Evolutionary conservation across 129 eudicot species (phyloP), one percentile per base, ranked within the genome.

Genomic region (Centaurea solstitialis): DNA sequence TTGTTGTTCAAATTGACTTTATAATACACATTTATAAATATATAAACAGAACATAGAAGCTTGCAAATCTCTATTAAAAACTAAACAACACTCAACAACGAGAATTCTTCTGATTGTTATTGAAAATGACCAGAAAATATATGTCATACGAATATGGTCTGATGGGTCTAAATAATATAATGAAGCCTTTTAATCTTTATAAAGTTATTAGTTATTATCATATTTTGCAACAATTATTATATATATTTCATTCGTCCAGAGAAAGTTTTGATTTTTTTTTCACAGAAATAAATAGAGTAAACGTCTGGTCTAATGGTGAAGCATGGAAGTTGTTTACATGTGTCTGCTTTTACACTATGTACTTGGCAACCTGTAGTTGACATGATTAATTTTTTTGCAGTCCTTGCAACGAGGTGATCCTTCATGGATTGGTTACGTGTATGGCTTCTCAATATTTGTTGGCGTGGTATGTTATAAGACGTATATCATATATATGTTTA

Each of bases 331-430:
- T 50, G 62, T 50, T 50, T 50, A 50, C 62, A 20, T 21, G 28
- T 62, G 12, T 43, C 12, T 21, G 68, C 28, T 62, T 20, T 62
- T 62, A 62, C 4, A 26, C 9, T 20, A 22, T 61, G 24, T 67
- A 57, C 23, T 50, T 17, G 3, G 26, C 38, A 21, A n/a, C 66
- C 39, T 37, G 40, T 86, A 15, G 62, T 68, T 81, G 76, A 81
- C 61, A 61, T 81, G 72, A 41, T 62, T 10, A 50, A 2, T 22
- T 5, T 68, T 28, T 66, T 59, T 70, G 73, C 94, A 94, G 97
- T 92, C 99, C 22, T 87, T 94, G 90, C 92, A 94, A 90, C 87
- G 82, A 79, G 99, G 97, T 7, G 99, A 90, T 83, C 97, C 99
- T 81, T 93, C 99, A 83, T 94, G 99, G 99, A 85, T 92, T 72